Conservation (phyloP, 805 yeast genomes). For the Sugiyamaella mastotermitis region DNA sequence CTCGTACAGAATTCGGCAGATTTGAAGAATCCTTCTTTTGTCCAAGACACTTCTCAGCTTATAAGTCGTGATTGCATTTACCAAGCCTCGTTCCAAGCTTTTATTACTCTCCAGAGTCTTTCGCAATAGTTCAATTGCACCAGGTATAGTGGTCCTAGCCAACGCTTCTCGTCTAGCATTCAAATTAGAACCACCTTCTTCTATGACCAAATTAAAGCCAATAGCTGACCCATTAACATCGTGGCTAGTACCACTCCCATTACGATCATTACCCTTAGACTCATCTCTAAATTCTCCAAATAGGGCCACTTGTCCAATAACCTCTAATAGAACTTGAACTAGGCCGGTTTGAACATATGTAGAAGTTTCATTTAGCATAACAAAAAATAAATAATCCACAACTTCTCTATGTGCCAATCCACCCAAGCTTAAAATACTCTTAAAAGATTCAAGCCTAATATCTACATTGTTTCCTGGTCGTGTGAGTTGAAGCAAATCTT, state of each 20-base stretch:
- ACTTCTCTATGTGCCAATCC: slow-evolving; percentile 64
- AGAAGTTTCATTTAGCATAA: slow-evolving; percentile 51
- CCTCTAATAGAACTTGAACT: slow-evolving; percentile 39
- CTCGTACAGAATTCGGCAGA: slow-evolving; percentile 59
- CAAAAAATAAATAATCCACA: slow-evolving; percentile 54
- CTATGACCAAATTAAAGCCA: slow-evolving; percentile 44
- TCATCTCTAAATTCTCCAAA: slow-evolving; percentile 41
- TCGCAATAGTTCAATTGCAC: slow-evolving; percentile 60
- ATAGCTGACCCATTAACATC: slow-evolving; percentile 12
- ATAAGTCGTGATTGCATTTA: background rate
- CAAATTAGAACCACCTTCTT: slow-evolving; percentile 35
- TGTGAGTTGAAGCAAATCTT: slow-evolving; percentile 52
- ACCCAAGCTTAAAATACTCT: slow-evolving; percentile 65
- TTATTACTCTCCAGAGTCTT: slow-evolving; percentile 46
- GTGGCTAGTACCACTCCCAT: slow-evolving; percentile 4
- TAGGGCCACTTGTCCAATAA: slow-evolving; percentile 63
- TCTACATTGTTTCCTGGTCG: slow-evolving; percentile 40
- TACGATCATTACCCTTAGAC: background rate
- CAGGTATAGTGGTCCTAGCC: slow-evolving; percentile 58
- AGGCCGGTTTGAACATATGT: slow-evolving; percentile 46
- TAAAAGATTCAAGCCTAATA: slow-evolving; percentile 62
- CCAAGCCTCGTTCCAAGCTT: background rate
- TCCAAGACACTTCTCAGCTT: slow-evolving; percentile 48
- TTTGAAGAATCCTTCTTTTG: slow-evolving; percentile 55
- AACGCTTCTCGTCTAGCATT: slow-evolving; percentile 52